phyloP scores from a whole-genome alignment of 1,139 yeast species.

The Taiozyma onychis region DNA sequence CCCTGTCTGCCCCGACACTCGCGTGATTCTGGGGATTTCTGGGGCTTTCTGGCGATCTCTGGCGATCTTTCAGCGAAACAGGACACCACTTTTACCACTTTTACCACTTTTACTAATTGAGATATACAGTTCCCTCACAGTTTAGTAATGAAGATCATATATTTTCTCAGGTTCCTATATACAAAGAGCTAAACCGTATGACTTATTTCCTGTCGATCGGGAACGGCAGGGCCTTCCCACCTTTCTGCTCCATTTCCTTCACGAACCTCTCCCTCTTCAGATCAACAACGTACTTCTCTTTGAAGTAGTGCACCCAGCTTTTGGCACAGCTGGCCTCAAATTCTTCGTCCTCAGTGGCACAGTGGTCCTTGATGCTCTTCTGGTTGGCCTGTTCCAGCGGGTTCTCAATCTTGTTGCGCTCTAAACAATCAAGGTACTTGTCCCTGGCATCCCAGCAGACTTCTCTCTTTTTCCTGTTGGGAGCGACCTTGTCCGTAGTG shows the following conservation, averaged over 20 bases:
- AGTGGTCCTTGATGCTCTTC: conserved; percentile 30
- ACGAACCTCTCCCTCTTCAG: conserved; percentile 46
- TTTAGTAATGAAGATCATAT: too few relatives aligned
- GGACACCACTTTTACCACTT: too few relatives aligned
- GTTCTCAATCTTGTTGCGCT: conserved; percentile 44
- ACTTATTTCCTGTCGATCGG: conserved; percentile 19
- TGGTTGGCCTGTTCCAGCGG: conserved; percentile 35
- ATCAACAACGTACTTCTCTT: conserved; percentile 59
- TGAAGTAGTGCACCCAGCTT: conserved; percentile 66
- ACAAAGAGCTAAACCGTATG: neutral
- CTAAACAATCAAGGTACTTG: conserved; percentile 50
- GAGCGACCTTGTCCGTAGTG: conserved; percentile 31
- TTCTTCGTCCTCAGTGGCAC: conserved; percentile 38
- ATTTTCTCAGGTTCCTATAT: neutral
- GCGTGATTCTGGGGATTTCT: too few relatives aligned
- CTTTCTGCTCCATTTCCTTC: conserved; percentile 46
- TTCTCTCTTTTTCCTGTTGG: conserved; percentile 47
- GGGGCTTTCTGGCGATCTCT: too few relatives aligned
- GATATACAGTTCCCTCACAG: too few relatives aligned
- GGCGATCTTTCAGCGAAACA: too few relatives aligned
- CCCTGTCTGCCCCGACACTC: too few relatives aligned
- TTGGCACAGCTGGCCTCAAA: conserved; percentile 54
- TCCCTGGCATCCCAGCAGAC: conserved; percentile 70
- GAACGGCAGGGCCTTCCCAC: conserved; percentile 29
- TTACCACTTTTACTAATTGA: too few relatives aligned